Base-by-base conservation (phyloP, 2,329 filamentous ascomycete genomes). In the Fusarium acutatum region DNA sequence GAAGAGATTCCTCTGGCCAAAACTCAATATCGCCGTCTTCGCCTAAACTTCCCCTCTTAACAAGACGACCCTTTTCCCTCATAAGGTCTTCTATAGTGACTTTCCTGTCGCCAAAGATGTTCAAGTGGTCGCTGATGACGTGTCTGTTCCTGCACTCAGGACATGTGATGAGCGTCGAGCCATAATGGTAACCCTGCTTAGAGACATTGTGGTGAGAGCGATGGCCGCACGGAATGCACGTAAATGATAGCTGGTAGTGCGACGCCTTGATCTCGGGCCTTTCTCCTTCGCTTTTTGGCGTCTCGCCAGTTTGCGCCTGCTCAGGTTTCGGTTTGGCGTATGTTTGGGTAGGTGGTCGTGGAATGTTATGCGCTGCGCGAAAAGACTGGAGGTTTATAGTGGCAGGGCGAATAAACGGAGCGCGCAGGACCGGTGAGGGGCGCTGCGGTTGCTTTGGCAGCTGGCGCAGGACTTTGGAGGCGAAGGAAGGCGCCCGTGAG, bases 141-240 rank as follows among this genome's bases (percentile, higher is more conserved):
- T 99, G 96, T 30, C 95, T 89, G 80, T 94, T 95, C 78, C 92
- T 91, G 83, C 96, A 99, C 7, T 86, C 86, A 0, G 96, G 96
- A 80, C 96, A 99, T 38, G 92, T 92, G 73, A 98, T 95, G 64
- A 99, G 86, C 9, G 96, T 92, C 3, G 94, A 96, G 40, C 96
- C 96, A 72, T 92, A 88, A 83, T 98, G 95, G 81, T 99, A 99
- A 37, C 94, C 96, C 80, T 98, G 96, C 83, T 98, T 98, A 35
- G 94, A 94, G 77, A 99, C 87, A 57, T 89, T 89, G 84, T 99
- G 97, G 18, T 91, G 88, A n/a, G 94, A 97, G 65, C 95, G 92
- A 40, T 89, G 85, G 50, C 88, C 86, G 84, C 96, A 99, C 37
- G 94, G 94, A 67, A 93, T 91, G 88, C 96, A 99, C 75, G 96